These are phyloP conservation scores for Candida tropicalis DNA, from an alignment of 1,139 yeast species.

Conservation along the genomic window DNA sequence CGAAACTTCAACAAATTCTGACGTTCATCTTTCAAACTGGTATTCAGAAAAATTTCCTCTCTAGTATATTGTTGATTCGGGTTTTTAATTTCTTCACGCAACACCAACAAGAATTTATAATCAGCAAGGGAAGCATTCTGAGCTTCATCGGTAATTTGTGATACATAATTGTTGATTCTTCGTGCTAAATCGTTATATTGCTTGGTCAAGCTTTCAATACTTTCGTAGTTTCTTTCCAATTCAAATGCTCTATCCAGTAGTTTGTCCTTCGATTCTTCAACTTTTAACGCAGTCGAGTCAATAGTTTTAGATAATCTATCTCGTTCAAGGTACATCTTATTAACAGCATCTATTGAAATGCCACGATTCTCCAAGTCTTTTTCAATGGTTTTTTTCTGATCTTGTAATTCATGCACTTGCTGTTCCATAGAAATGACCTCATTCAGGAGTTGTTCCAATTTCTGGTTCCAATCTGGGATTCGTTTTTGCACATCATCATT, in stretches of 20 bases:
- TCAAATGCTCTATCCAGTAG: constrained; percentile 51
- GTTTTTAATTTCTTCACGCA: constrained; percentile 31
- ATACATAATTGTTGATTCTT: constrained; percentile 34
- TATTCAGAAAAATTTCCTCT: constrained; percentile 31
- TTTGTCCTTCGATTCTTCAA: constrained; percentile 36
- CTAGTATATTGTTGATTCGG: constrained; percentile 27
- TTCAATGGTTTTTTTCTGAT: constrained; percentile 51
- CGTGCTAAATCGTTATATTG: constrained; percentile 60
- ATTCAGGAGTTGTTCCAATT: constrained; percentile 12
- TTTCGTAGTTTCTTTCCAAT: constrained; percentile 50
- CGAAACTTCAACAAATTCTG: constrained; percentile 48
- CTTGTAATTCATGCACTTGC: constrained; percentile 38
- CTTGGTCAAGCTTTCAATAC: constrained; percentile 52
- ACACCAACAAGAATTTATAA: constrained; percentile 30
- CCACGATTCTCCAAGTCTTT: constrained; percentile 55
- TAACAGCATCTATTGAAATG: constrained; percentile 62
- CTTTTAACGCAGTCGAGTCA: constrained; percentile 48
- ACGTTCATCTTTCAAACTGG: constrained; percentile 40
- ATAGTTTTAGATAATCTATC: constrained; percentile 59
- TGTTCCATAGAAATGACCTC: constrained; percentile 9
- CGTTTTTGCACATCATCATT: constrained; percentile 67
- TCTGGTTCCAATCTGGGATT: constrained; percentile 60
- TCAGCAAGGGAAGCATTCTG: constrained; percentile 8
- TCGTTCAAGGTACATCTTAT: constrained; percentile 61
- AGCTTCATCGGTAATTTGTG: constrained; percentile 10